Evolutionary conservation across 192 early-diverging fungal species (phyloP), one percentile per base, ranked within the genome.

Genomic region (Rhizophagus clarus): DNA sequence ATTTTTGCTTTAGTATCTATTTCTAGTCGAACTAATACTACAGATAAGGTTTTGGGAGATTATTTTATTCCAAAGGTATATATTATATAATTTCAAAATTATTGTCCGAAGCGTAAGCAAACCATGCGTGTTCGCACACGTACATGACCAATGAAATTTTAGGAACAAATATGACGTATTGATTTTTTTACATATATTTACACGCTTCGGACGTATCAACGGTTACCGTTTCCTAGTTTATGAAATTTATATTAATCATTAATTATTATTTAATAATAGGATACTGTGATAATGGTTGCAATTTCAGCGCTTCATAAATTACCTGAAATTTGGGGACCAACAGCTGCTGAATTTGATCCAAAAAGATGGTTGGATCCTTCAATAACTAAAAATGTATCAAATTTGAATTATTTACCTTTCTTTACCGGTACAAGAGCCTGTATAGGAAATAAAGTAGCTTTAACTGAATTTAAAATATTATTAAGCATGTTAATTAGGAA

Each of bases 381-480:
- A 0, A 72, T 80, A 14, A 82, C 74, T 26, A 79, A 79, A 61
- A 66, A 74, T 75, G 74, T 83, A 10, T 80, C 82, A 1, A 70
- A 67, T 40, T 81, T 70, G 71, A 81, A 77, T 1, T 86, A 82
- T 32, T 17, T 74, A 2, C 89, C 90, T 0, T 91, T 91, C 69
- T 62, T 84, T 60, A 84, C 86, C 5, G 90, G 90, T 24, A 79
- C 82, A n/a, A 68, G 89, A 12, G 83, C 87, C 20, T 91, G 90
- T 51, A 90, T 91, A 31, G 90, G 89, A 11, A 80, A 84, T 56
- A 84, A 82, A 77, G 87, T 91, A 78, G 90, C 90, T 42, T 69
- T 86, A 72, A 83, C 84, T 24, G 90, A 91, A 82, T 82, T 88
- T 61, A 91, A 91, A 81, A 80, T 90, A 49, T 62, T 90, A 11